Percentiles rank a stretch among this genome's conserved stretches.
These are phyloP conservation scores for Haplosporangium sp. DNA, from an alignment of 371 early-diverging fungal genomes.

Conservation along the genomic window DNA sequence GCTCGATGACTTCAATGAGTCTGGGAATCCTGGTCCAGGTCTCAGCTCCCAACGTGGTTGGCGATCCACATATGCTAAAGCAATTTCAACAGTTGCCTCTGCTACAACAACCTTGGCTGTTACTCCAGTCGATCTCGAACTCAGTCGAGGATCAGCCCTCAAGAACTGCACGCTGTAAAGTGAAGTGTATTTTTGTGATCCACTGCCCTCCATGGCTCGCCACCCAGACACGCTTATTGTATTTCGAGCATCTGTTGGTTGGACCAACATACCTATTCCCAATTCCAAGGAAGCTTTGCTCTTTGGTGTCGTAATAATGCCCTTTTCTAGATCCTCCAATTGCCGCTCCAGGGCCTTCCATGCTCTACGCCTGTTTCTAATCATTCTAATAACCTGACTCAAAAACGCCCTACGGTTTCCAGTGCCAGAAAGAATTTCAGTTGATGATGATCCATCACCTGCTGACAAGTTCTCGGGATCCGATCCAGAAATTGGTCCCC, in stretches of 20 bases:
- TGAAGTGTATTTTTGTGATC: constrained; percentile 18
- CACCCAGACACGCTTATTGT: constrained; percentile 25
- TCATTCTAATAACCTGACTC: constrained; percentile 33
- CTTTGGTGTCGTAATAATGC: constrained; percentile 13
- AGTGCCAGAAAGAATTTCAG: constrained; percentile 18
- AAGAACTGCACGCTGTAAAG: constrained; percentile 23
- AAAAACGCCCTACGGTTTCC: constrained; percentile 36
- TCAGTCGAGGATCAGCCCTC: constrained; percentile 19
- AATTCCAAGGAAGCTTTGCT: background rate
- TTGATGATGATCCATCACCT: constrained; percentile 11
- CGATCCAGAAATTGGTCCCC: constrained; percentile 21
- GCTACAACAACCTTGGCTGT: constrained; percentile 26
- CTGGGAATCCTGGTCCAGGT: constrained; percentile 44
- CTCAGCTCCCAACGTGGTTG: constrained; percentile 32
- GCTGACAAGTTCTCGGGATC: constrained; percentile 11
- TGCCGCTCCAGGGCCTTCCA: constrained; percentile 44
- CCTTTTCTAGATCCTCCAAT: constrained; percentile 30
- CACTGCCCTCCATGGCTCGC: constrained; percentile 13
- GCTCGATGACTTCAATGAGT: constrained; percentile 20
- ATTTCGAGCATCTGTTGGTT: background rate
- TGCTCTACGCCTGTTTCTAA: constrained; percentile 38
- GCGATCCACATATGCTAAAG: constrained; percentile 32
- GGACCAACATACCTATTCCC: background rate
- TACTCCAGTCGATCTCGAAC: constrained; percentile 10
- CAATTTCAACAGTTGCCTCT: constrained; percentile 39